A percentile compares a stretch with the other conserved stretches of the same genome.
These are phyloP conservation scores for Chionographis japonica DNA, from an alignment of 106 monocot genomes.

Conservation along the genomic window DNA sequence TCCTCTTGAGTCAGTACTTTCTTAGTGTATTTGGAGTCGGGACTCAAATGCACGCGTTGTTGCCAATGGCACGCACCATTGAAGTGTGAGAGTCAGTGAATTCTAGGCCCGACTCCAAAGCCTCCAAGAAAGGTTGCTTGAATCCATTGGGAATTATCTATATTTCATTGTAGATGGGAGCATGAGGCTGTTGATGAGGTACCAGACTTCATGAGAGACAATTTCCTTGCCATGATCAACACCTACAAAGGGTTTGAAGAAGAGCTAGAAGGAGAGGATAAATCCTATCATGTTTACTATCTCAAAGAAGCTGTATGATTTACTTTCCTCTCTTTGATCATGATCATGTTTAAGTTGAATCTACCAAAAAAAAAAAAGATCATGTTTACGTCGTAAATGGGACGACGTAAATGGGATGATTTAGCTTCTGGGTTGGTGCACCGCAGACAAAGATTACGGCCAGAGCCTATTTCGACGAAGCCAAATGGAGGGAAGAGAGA, in stretches of 20 bases:
- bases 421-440: neutral
- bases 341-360: too few relatives aligned
- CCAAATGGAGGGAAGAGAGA: neutral
- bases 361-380: too few relatives aligned
- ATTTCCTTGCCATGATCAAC: neutral
- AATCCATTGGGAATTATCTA: neutral
- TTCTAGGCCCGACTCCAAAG: too few relatives aligned
- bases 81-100: too few relatives aligned
- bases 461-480: neutral
- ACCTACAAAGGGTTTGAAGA: slow-evolving; percentile 8
- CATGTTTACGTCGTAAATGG: too few relatives aligned
- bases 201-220: slow-evolving; percentile 8
- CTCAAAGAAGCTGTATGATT: slow-evolving; percentile 6
- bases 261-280: slow-evolving; percentile 5
- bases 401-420: too few relatives aligned
- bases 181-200: neutral
- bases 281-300: neutral
- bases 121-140: too few relatives aligned
- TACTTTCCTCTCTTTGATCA: neutral
- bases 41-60: too few relatives aligned
- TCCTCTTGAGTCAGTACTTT: too few relatives aligned
- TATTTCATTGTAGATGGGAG: slow-evolving; percentile 22
- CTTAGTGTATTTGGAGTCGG: too few relatives aligned
- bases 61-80: too few relatives aligned
- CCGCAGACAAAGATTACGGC: neutral